Conservation (phyloP, 2,329 filamentous ascomycete species). For the Chaetomium olivaceum region DNA sequence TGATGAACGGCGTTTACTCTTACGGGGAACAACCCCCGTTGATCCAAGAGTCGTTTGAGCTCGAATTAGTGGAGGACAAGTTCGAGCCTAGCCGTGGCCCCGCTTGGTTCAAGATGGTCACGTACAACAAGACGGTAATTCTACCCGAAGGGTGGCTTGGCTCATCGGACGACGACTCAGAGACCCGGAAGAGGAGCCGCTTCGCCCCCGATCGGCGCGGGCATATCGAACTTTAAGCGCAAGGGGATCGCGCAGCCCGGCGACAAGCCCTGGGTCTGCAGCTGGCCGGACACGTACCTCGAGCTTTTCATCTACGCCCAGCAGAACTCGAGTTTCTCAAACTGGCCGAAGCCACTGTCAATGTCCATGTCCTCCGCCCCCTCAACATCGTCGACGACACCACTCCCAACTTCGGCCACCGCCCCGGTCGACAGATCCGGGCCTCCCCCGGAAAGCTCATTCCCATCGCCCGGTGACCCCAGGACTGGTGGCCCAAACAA, state of each 20-base stretch:
- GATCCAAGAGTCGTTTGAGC: constrained; percentile 41
- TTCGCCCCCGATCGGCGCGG: constrained; percentile 8
- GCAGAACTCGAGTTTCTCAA: constrained; percentile 48
- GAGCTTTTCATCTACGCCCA: constrained; percentile 59
- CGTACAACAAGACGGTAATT: constrained; percentile 59
- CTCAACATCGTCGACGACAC: neutral
- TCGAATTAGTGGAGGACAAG: constrained; percentile 55
- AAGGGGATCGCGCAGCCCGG: constrained; percentile 47
- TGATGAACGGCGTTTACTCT: constrained; percentile 43
- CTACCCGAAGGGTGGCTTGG: constrained; percentile 43
- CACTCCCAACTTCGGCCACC: neutral
- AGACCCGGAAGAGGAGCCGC: constrained; percentile 12
- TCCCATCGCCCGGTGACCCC: neutral
- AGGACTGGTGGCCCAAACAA: neutral
- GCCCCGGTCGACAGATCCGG: neutral
- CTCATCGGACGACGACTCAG: constrained; percentile 6
- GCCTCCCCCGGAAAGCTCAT: neutral
- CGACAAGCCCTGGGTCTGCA: constrained; percentile 60
- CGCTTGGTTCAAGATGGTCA: constrained; percentile 53
- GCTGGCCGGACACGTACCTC: constrained; percentile 56
- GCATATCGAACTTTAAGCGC: constrained; percentile 39
- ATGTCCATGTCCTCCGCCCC: constrained; percentile 17
- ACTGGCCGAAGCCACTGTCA: constrained; percentile 14
- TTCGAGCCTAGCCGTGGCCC: constrained; percentile 51
- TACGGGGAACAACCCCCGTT: constrained; percentile 58